These are phyloP conservation scores for Stylosanthes scabra DNA, from an alignment of 331 rosid genomes.

Conservation along the genomic window DNA sequence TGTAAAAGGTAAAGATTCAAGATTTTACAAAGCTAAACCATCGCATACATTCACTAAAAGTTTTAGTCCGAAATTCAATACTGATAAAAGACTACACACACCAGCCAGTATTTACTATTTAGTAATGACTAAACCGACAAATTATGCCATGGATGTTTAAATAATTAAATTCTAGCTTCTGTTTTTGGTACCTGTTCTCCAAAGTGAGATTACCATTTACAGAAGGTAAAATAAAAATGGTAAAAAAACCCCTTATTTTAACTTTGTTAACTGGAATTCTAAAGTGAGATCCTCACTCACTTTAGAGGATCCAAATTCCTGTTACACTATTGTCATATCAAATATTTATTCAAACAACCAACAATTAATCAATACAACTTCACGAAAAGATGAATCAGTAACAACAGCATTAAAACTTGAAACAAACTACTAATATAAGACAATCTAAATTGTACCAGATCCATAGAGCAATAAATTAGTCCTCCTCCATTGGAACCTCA, in stretches of 20 bases:
- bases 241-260: too few species aligned
- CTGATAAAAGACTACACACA: not conserved
- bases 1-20: not conserved
- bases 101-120: not conserved
- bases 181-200: not conserved
- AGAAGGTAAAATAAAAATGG: too few species aligned
- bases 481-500: conserved; percentile 90
- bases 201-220: too few species aligned
- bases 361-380: not conserved
- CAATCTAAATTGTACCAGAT: conserved; percentile 23
- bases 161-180: not conserved
- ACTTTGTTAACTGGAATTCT: too few species aligned
- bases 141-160: not conserved
- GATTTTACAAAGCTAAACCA: conserved; percentile 7
- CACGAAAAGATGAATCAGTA: conserved; percentile 5
- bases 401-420: conserved; percentile 3
- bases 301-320: too few species aligned
- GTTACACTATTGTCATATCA: not conserved
- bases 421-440: conserved; percentile 17
- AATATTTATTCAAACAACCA: conserved; percentile 4
- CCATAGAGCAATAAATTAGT: conserved; percentile 55
- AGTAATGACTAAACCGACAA: conserved; percentile 8
- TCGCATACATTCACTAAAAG: not conserved
- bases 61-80: not conserved
- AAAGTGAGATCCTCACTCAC: too few species aligned